Conservation (phyloP, 495 filamentous ascomycete species). For the Penicillium roqueforti region DNA sequence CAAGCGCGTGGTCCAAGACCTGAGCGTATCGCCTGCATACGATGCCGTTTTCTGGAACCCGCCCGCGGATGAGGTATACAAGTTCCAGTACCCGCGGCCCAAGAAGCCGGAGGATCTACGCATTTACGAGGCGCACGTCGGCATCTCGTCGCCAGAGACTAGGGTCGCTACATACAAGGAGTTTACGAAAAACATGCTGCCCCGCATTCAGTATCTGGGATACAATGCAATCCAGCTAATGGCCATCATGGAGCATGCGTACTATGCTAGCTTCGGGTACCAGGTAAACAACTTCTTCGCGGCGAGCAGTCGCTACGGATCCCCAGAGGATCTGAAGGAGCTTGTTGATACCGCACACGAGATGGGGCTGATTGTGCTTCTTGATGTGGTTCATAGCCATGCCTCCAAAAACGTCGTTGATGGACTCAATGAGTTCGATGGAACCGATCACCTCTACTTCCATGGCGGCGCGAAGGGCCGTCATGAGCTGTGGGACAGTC, state of each 20-base stretch:
- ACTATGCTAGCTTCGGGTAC: conserved; percentile 98
- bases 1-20: conserved; percentile 90
- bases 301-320: conserved; percentile 90
- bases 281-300: conserved; percentile 99
- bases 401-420: conserved; percentile 95
- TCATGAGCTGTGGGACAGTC: conserved; percentile 93
- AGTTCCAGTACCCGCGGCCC: conserved; percentile 77
- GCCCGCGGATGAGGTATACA: conserved; percentile 65
- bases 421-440: conserved; percentile 92
- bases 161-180: conserved; percentile 92
- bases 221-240: conserved; percentile 99
- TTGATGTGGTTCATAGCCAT: conserved; percentile 97
- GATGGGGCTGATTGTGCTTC: conserved; percentile 83
- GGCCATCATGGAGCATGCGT: conserved; percentile 99
- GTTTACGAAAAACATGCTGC: conserved; percentile 88
- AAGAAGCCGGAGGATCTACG: conserved; percentile 80
- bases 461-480: conserved; percentile 77
- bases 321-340: conserved; percentile 93
- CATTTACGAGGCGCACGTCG: conserved; percentile 97
- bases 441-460: conserved; percentile 92
- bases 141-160: conserved; percentile 89
- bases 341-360: conserved; percentile 92
- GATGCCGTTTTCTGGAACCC: conserved; percentile 98
- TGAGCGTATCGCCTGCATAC: conserved; percentile 81
- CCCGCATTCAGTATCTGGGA: conserved; percentile 82